Evolutionary conservation across 1,284 basidiomycete species (phyloP), one percentile per base, ranked within the genome.

Genomic region (Cutaneotrichosporon dermatis): DNA sequence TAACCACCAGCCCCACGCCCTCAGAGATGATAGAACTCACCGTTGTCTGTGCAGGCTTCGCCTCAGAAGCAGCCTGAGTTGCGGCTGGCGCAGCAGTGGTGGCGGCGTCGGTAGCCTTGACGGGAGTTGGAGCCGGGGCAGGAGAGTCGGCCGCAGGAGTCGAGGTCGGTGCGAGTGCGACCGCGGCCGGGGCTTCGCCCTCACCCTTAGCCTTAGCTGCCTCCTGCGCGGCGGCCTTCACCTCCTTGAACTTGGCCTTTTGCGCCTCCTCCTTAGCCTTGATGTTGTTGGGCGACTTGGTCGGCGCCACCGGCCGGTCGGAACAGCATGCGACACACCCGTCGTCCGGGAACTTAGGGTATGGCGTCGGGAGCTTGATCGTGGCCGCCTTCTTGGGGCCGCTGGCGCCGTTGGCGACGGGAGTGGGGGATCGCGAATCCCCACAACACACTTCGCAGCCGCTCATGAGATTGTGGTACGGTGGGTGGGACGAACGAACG

Each of bases 361-460:
- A 35, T 4, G 46, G 46, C 6, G 46, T 49, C 33, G 46, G 46
- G 4, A 49, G 46, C 5, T 4, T 8, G 34, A 49, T 36, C 33
- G 46, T 6, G 11, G 33, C 9, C 3, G 33, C 13, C 13, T 35
- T 36, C 46, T 49, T 49, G 46, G 34, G 15, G 11, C 15, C 35
- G 10, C 6, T 1, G 46, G 33, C 25, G 25, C 25, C 25, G 25
- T 25, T 25, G 25, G 25, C 25, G 25, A 25, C 25, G 25, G 25
- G 33, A 33, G 46, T 33, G 11, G 46, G 34, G 13, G 11, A 1
- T 10, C 46, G 46, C 46, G 34, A 36, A 49, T 49, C 46, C 46
- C 46, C 46, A 33, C 46, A 49, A 33, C 46, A 49, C 46, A 33
- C 46, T 49, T 49, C 46, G 11, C 46, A 49, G 46, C 46, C 46